phyloP scores from a whole-genome alignment of 495 filamentous ascomycete genomes.

The Penicillium salamii region DNA sequence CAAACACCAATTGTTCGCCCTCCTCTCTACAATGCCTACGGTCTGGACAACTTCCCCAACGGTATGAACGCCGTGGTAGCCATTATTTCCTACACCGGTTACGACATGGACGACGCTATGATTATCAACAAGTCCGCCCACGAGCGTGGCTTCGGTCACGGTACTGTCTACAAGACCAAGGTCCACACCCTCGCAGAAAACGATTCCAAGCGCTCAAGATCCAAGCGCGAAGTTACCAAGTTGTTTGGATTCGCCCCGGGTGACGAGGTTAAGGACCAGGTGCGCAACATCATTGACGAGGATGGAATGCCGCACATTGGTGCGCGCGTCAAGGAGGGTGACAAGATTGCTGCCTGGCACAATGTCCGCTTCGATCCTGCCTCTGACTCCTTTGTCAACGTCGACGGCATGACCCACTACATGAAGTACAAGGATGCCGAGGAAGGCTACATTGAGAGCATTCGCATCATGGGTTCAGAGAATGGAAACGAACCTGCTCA shows the following conservation, averaged over 20 bases:
- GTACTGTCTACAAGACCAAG: constrained; percentile 97
- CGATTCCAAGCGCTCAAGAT: constrained; percentile 54
- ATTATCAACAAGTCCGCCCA: constrained; percentile 97
- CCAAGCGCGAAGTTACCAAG: constrained; percentile 58
- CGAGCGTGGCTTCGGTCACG: constrained; percentile 95
- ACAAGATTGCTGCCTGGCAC: constrained; percentile 84
- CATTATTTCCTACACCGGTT: constrained; percentile 97
- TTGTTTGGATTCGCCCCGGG: constrained; percentile 84
- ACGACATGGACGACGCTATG: constrained; percentile 99
- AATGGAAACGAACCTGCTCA: constrained; percentile 78
- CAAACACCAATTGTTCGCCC: constrained; percentile 93
- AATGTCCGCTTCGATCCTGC: constrained; percentile 75
- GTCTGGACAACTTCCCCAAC: constrained; percentile 97
- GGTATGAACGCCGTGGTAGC: constrained; percentile 96
- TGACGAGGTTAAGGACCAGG: constrained; percentile 59
- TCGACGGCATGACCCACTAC: constrained; percentile 75
- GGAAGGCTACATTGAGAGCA: constrained; percentile 84
- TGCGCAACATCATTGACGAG: constrained; percentile 68
- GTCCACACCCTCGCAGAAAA: constrained; percentile 76
- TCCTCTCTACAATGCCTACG: constrained; percentile 91
- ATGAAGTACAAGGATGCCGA: constrained; percentile 92
- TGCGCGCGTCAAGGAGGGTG: constrained; percentile 69
- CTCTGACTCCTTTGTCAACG: constrained; percentile 58
- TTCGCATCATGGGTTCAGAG: constrained; percentile 83
- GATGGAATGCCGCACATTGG: constrained; percentile 86